Conservation (phyloP, 495 filamentous ascomycete species). For the Penicillium egyptiacum region DNA sequence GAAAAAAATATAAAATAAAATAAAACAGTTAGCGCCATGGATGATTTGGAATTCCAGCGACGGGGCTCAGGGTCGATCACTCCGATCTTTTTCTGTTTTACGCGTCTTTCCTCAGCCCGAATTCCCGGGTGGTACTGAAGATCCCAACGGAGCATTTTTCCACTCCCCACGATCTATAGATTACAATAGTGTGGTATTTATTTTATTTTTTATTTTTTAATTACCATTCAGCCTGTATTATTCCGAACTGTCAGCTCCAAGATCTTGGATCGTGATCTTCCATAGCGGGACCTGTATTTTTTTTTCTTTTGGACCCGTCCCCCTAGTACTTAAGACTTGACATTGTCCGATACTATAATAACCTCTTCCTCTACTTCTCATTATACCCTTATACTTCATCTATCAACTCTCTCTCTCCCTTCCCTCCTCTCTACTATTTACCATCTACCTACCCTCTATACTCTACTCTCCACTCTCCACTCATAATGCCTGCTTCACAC, state of each 20-base stretch:
- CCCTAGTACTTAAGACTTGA: conserved; percentile 39
- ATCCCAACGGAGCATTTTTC: conserved; percentile 29
- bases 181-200: conserved; percentile 17
- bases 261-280: conserved; percentile 53
- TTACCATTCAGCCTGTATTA: conserved; percentile 21
- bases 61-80: conserved; percentile 37
- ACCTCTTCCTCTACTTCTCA: conserved; percentile 8
- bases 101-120: conserved; percentile 25
- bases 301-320: conserved; percentile 44
- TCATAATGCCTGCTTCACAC: conserved; percentile 52
- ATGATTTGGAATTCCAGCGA: conserved; percentile 37
- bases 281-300: conserved; percentile 45
- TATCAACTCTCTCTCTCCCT: background rate
- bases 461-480: conserved; percentile 4
- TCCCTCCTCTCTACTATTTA: background rate
- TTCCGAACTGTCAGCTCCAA: conserved; percentile 49
- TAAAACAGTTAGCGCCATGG: conserved; percentile 14
- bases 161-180: conserved; percentile 12
- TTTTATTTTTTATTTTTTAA: conserved; percentile 9
- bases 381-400: conserved; percentile 10
- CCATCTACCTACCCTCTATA: background rate
- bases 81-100: conserved; percentile 25
- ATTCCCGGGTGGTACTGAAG: conserved; percentile 34
- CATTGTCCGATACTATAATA: conserved; percentile 24
- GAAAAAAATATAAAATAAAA: conserved; percentile 6